phyloP scores from a whole-genome alignment of 352 stramenopile species.

The Globisporangium cederbergense region DNA sequence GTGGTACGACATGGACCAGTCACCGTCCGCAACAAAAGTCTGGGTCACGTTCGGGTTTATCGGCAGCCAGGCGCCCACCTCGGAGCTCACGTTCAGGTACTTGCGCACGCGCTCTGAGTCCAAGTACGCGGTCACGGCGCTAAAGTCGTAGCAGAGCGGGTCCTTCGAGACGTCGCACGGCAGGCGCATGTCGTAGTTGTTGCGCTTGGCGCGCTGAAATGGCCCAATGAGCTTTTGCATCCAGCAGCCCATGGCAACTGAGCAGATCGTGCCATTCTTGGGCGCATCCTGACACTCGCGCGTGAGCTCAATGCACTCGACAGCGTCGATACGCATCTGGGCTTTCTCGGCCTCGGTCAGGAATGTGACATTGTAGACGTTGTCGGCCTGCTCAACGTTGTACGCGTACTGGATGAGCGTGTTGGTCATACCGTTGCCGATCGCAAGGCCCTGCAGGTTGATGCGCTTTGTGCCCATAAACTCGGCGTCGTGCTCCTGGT shows the following conservation, averaged over 20 bases:
- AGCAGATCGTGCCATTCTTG: slow-evolving; percentile 23
- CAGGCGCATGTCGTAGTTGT: slow-evolving; percentile 60
- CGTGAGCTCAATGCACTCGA: slow-evolving; percentile 41
- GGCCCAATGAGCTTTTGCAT: slow-evolving; percentile 35
- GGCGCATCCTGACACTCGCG: slow-evolving; percentile 21
- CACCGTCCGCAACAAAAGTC: slow-evolving; percentile 46
- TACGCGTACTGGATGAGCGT: slow-evolving; percentile 41
- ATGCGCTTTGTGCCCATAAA: slow-evolving; percentile 8
- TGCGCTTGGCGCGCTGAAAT: slow-evolving; percentile 31
- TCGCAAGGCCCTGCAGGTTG: slow-evolving; percentile 45
- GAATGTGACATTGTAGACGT: slow-evolving; percentile 49
- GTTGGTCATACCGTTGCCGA: slow-evolving; percentile 54
- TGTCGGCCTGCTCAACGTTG: slow-evolving; percentile 51
- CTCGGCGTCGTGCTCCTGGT: slow-evolving; percentile 15
- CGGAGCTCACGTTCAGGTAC: slow-evolving; percentile 39
- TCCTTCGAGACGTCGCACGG: slow-evolving; percentile 14
- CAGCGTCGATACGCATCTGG: slow-evolving; percentile 35
- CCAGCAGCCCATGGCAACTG: slow-evolving; percentile 33
- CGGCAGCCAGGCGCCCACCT: no score
- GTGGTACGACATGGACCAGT: neutral
- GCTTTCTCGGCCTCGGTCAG: slow-evolving; percentile 22
- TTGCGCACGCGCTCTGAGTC: slow-evolving; percentile 37
- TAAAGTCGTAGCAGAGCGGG: slow-evolving; percentile 32
- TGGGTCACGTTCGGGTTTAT: slow-evolving; percentile 82
- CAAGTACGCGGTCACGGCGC: slow-evolving; percentile 23